Percentiles rank a stretch among this genome's conserved stretches.
Conservation (phyloP, 2,329 filamentous ascomycete genomes). For the Ophiostoma montium region DNA sequence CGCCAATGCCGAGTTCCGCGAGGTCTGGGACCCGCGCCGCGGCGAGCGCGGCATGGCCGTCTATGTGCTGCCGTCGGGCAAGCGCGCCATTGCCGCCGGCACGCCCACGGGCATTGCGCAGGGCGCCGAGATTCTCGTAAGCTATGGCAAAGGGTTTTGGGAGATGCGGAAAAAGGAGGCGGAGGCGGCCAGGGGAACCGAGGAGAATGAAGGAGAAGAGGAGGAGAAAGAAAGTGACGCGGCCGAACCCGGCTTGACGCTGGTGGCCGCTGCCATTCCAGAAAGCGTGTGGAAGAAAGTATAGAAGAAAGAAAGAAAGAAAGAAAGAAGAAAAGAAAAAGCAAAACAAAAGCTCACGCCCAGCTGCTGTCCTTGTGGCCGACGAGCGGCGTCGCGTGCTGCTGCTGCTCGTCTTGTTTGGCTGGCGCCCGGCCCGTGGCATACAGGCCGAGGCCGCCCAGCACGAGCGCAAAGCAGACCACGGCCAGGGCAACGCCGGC, state of each 20-base stretch:
- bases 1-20: slow-evolving; percentile 45
- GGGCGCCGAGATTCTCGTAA: slow-evolving; percentile 51
- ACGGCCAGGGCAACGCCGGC: slow-evolving; percentile 9
- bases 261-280: neutral
- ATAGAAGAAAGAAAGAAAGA: neutral
- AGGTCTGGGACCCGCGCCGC: slow-evolving; percentile 39
- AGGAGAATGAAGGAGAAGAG: neutral
- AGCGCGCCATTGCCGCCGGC: slow-evolving; percentile 16
- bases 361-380: neutral
- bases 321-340: neutral
- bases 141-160: slow-evolving; percentile 57
- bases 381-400: neutral
- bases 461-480: slow-evolving; percentile 4
- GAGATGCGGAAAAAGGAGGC: slow-evolving; percentile 29
- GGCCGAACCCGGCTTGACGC: neutral
- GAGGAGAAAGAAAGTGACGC: neutral
- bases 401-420: neutral
- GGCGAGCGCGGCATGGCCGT: slow-evolving; percentile 42
- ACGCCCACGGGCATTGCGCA: slow-evolving; percentile 28
- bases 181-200: neutral
- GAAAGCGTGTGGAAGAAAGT: neutral
- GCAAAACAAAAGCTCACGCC: neutral
- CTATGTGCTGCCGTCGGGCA: slow-evolving; percentile 36
- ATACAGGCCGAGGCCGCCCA: slow-evolving; percentile 10
- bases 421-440: slow-evolving; percentile 5